Base-by-base conservation (phyloP, 129 eudicot species). In the Flaveria sonorensis region DNA sequence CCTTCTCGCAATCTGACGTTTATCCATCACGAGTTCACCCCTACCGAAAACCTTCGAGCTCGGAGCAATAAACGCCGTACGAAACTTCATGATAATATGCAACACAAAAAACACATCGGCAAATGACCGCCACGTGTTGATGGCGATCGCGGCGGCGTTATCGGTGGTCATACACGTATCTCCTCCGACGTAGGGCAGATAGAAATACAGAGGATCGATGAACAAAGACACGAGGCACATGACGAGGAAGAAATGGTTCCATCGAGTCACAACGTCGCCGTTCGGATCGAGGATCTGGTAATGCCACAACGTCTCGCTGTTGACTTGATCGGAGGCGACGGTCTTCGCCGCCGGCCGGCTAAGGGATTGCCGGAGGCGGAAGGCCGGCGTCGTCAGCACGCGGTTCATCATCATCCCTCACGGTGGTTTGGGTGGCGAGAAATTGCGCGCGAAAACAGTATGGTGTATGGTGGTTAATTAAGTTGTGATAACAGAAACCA, bases 1-100 rank as follows among this genome's bases (percentile, higher is more conserved):
- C 16, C 87, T 64, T 63, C 62, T 57, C 0, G 87, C 88, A 36
- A 93, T 93, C 60, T 87, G 86, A 8, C 70, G 74, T 2, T 91
- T 81, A 26, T 93, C 97, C 97, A 87, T 90, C 16, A 93, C 95
- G 36, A 93, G 94, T 72, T 93, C 98, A 0, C 98, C 98, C 36
- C 92, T 84, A 1, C 98, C 98, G 28, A 93, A 90, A 42, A 91
- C 97, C 81, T 90, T 83, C 16, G 96, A 90, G 55, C 92, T 93
- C 0, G 91, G 97, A 2, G 97, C 94, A 14, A 93, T 86, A 40
- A 88, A 93, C 16, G 98, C 98, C 9, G 87, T 93, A 2, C 96
- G 83, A 67, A 93, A 93, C 81, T 93, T 93, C 79, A 93, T 87
- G 6, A 85, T 16, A 18, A 93, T 86, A 51, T 93, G 96, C 16